Evolutionary conservation across 257 asterid species (phyloP).

Genomic region (Solanum pennellii): DNA sequence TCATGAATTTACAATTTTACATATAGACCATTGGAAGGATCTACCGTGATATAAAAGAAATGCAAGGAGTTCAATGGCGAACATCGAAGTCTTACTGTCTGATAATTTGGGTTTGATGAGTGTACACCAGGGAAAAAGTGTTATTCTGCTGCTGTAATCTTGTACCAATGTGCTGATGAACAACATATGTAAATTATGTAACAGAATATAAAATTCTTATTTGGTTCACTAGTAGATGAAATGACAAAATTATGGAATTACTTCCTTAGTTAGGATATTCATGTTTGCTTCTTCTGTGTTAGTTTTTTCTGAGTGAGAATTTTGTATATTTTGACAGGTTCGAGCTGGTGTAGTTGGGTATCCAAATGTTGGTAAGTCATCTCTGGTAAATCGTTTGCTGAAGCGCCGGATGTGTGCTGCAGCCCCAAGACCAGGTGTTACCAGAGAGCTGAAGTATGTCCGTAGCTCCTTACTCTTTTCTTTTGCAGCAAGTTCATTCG

Average conservation of each 20-base stretch:
- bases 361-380: constrained; percentile 97
- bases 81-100: neutral
- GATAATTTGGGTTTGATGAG: neutral
- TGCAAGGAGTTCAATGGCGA: neutral
- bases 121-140: neutral
- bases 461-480: neutral
- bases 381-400: constrained; percentile 83
- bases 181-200: neutral
- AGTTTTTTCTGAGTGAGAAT: neutral
- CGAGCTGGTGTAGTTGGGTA: constrained; percentile 96
- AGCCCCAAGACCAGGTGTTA: constrained; percentile 99
- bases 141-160: neutral
- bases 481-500: neutral
- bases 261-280: neutral
- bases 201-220: neutral
- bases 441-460: constrained; percentile 79
- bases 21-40: neutral
- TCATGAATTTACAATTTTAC: neutral
- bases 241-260: neutral
- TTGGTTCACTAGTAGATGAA: neutral
- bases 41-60: neutral
- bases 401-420: constrained; percentile 98
- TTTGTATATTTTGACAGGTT: constrained; percentile 34
- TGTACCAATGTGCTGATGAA: neutral
- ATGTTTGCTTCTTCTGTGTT: neutral